Conservation (phyloP, 2,329 filamentous ascomycete genomes). For the Lomentospora prolificans region DNA sequence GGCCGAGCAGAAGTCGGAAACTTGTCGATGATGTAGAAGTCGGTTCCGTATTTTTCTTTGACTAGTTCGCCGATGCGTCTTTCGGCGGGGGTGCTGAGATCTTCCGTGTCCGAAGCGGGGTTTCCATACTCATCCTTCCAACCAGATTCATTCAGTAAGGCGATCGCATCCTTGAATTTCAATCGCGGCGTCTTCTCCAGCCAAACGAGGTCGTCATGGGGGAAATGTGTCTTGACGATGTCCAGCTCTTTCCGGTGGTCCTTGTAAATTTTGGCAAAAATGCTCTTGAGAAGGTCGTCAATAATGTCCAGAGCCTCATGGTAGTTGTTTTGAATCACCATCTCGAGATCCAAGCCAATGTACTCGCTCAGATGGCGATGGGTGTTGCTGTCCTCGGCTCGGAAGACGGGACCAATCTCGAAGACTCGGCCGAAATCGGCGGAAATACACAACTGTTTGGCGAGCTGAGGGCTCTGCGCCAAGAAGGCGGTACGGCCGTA, state of each 20-base stretch:
- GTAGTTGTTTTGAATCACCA: slow-evolving; percentile 83
- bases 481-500: slow-evolving; percentile 81
- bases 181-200: slow-evolving; percentile 76
- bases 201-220: slow-evolving; percentile 79
- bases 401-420: slow-evolving; percentile 83
- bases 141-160: slow-evolving; percentile 69
- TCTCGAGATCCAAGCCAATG: slow-evolving; percentile 85
- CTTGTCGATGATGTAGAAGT: slow-evolving; percentile 92
- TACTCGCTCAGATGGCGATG: slow-evolving; percentile 92
- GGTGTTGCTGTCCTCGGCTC: slow-evolving; percentile 91
- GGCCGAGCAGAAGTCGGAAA: slow-evolving; percentile 77
- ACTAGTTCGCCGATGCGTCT: slow-evolving; percentile 76
- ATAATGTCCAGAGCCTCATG: slow-evolving; percentile 75
- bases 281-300: slow-evolving; percentile 71
- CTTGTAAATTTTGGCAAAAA: slow-evolving; percentile 36
- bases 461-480: slow-evolving; percentile 82
- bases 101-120: slow-evolving; percentile 60
- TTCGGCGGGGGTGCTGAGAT: slow-evolving; percentile 77
- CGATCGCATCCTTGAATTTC: slow-evolving; percentile 67
- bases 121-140: slow-evolving; percentile 66
- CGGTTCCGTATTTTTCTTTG: slow-evolving; percentile 76
- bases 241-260: slow-evolving; percentile 55
- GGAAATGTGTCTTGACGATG: slow-evolving; percentile 72
- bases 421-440: slow-evolving; percentile 85
- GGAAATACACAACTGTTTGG: slow-evolving; percentile 87